Conservation (phyloP, 805 yeast species). For the Scheffersomyces ergatensis region DNA sequence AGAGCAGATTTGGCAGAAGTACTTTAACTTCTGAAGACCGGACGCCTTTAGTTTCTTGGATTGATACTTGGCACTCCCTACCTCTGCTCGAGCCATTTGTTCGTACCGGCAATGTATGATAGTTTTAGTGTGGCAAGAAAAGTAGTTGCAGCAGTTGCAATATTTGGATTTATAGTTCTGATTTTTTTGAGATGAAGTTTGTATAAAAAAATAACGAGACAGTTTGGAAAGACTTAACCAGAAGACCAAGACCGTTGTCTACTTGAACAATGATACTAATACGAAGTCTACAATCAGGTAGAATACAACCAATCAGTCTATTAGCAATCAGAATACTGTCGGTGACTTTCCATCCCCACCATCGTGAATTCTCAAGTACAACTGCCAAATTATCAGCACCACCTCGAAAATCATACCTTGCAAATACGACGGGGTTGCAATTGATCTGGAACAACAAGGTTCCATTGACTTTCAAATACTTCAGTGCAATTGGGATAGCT, state of each 20-base stretch:
- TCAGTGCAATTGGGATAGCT: constrained; percentile 19
- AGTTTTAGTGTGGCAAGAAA: no score
- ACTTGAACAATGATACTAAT: neutral
- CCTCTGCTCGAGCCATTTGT: constrained; percentile 34
- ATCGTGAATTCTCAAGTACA: no score
- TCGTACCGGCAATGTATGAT: no score
- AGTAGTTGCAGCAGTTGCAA: no score
- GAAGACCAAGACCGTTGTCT: no score
- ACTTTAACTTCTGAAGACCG: constrained; percentile 82
- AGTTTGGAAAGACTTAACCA: no score
- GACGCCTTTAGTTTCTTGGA: constrained; percentile 75
- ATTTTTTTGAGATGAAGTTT: no score
- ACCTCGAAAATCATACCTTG: constrained; percentile 30
- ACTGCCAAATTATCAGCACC: no score
- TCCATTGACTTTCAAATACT: constrained; percentile 26
- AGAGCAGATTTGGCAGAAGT: constrained; percentile 87
- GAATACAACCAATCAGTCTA: neutral
- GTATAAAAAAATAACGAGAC: no score
- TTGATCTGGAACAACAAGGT: constrained; percentile 24
- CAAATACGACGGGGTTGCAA: constrained; percentile 20
- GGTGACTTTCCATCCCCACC: no score
- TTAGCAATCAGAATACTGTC: neutral
- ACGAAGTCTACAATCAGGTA: neutral
- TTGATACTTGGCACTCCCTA: constrained; percentile 57
- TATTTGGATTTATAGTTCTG: no score